Conservation (phyloP, 805 yeast genomes). For the Ogataea degrootiae region DNA sequence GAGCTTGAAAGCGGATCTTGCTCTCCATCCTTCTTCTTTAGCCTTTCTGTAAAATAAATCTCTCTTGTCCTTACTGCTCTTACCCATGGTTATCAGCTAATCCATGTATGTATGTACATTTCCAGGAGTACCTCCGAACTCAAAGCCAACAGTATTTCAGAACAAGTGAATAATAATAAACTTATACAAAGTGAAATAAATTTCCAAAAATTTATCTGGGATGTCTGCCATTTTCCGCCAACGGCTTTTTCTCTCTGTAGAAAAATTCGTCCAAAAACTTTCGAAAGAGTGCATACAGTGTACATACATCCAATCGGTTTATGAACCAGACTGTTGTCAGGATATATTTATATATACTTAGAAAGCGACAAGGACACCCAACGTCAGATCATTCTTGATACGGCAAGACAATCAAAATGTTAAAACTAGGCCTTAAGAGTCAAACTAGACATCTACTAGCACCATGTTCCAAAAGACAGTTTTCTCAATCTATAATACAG, state of each 20-base stretch:
- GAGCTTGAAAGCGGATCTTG: slow-evolving; percentile 92
- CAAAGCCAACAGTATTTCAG: not conserved
- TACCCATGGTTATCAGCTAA: slow-evolving; percentile 59
- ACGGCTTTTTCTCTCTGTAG: no score
- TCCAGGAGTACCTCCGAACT: no score
- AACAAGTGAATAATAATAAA: not conserved
- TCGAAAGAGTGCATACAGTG: no score
- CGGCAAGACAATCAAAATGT: not conserved
- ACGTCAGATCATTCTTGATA: not conserved
- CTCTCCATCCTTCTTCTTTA: slow-evolving; percentile 97
- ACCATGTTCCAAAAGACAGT: not conserved
- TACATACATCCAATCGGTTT: no score
- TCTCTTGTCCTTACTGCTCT: slow-evolving; percentile 90
- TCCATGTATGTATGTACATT: no score
- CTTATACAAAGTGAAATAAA: not conserved
- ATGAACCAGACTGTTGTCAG: no score
- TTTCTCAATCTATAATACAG: slow-evolving; percentile 2
- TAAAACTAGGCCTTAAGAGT: not conserved
- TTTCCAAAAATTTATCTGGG: not conserved
- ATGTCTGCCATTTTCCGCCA: not conserved
- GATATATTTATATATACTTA: no score
- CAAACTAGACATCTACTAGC: not conserved
- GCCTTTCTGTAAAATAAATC: slow-evolving; percentile 91
- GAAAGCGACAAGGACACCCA: no score
- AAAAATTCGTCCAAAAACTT: no score